Conservation (phyloP, 1,284 basidiomycete genomes). For the Pseudozyma thailandica region DNA sequence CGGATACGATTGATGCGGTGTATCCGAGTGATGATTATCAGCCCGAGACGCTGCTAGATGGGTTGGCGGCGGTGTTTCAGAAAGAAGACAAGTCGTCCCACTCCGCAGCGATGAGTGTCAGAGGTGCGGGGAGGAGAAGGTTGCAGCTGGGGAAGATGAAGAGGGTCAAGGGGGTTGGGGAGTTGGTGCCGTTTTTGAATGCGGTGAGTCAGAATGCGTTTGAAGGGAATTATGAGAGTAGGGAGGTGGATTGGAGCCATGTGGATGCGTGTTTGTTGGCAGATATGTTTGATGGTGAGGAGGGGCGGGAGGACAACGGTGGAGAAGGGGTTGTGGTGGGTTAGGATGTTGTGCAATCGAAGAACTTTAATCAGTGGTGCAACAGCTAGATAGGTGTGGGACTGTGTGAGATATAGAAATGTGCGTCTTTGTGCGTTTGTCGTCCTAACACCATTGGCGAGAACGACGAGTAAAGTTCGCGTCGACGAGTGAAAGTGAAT, state of each 20-base stretch:
- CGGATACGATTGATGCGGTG: slow-evolving; percentile 94
- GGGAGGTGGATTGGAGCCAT: slow-evolving; percentile 24
- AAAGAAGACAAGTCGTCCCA: slow-evolving; percentile 55
- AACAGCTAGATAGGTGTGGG: too few species aligned
- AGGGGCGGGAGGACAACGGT: too few species aligned
- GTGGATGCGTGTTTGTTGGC: slow-evolving; percentile 45
- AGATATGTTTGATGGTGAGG: slow-evolving; percentile 52
- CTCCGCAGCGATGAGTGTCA: not conserved
- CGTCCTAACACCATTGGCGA: too few species aligned
- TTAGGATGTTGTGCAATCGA: too few species aligned
- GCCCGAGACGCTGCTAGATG: slow-evolving; percentile 89
- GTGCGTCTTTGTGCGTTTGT: too few species aligned
- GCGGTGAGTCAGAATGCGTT: slow-evolving; percentile 36
- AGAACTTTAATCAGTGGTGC: too few species aligned
- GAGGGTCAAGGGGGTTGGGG: slow-evolving; percentile 10
- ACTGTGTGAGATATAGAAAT: too few species aligned
- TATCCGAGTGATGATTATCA: slow-evolving; percentile 84
- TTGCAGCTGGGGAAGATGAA: slow-evolving; percentile 18
- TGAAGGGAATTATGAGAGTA: slow-evolving; percentile 33
- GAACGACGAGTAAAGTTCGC: too few species aligned
- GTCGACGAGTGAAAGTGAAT: too few species aligned
- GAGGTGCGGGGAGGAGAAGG: slow-evolving; percentile 2
- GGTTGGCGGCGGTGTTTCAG: slow-evolving; percentile 79
- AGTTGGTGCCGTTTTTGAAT: slow-evolving; percentile 38
- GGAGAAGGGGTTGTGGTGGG: too few species aligned